Base-by-base conservation (phyloP, 2,329 filamentous ascomycete genomes). In the Curvularia hawaiiensis region DNA sequence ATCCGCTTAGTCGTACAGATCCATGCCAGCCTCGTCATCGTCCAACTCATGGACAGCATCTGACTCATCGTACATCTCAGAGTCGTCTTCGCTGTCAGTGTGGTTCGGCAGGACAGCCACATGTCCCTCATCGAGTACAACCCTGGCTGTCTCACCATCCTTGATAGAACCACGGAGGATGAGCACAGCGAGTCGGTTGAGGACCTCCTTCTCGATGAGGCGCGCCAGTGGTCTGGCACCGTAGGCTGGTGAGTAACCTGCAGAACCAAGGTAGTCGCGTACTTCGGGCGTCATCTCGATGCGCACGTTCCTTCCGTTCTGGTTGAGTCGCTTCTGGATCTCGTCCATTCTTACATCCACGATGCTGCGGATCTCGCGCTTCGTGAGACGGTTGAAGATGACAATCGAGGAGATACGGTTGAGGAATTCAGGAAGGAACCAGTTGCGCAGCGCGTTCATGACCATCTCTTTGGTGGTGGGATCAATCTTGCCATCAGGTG, bases 341-440 rank as follows among this genome's bases (percentile, higher is more conserved):
- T 99, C 95, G 3, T 62, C 58, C 33, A 99, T 84, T 44, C 95
- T 90, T 22, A 99, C 83, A 73, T 99, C 95, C 60, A 99, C 95
- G 73, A 99, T 98, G 80, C 87, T 92, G 72, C 95, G 89, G 70
- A 99, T 99, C 79, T 99, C 95, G 56, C 79, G 83, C 75, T 88
- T 90, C 3, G 91, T 94, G 54, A 99, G 89, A 47, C 95, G 90
- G 83, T 99, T 99, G 86, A 99, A 99, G 80, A 99, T 97, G 79
- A 99, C 93, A 53, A 89, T 91, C 60, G 90, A 95, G 79, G 87
- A 94, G 82, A 99, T 98, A 75, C 95, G 91, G 84, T 99, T 99
- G 65, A 99, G 87, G 84, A 99, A 99, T 73, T 99, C 95, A 31
- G 95, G 95, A 2, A 99, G 83, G 87, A 99, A 99, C 82, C 96